phyloP scores from a whole-genome alignment of 305 asterid species.

The Striga hermonthica region DNA sequence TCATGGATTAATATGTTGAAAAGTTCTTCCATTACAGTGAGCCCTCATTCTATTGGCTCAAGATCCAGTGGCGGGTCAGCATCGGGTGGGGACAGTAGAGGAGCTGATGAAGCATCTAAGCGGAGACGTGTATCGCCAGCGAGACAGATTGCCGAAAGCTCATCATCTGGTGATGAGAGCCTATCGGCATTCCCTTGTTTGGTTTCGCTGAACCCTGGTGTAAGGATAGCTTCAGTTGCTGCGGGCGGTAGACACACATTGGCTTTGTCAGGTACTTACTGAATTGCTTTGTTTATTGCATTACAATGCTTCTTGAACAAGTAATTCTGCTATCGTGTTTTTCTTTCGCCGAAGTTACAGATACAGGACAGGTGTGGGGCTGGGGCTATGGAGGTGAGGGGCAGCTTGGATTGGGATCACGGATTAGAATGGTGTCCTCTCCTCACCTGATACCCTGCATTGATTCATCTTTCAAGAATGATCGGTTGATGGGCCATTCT shows the following conservation, averaged over 20 bases:
- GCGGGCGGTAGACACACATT: conserved; percentile 98
- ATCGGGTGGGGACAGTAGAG: conserved; percentile 49
- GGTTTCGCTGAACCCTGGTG: conserved; percentile 76
- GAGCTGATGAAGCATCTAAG: conserved; percentile 73
- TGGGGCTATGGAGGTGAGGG: conserved; percentile 99
- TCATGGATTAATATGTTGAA: conserved; percentile 37
- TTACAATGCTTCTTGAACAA: conserved; percentile 24
- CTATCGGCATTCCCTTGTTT: conserved; percentile 88
- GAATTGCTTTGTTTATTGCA: conserved; percentile 23
- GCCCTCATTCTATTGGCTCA: conserved; percentile 75
- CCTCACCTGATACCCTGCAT: conserved; percentile 93
- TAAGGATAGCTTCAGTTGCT: conserved; percentile 73
- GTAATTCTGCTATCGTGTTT: conserved; percentile 31
- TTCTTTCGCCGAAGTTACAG: conserved; percentile 52
- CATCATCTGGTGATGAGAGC: conserved; percentile 67
- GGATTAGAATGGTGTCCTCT: conserved; percentile 91
- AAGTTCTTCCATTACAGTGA: conserved; percentile 60
- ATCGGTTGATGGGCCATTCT: conserved; percentile 50
- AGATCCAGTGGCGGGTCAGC: conserved; percentile 51
- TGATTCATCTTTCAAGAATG: conserved; percentile 59
- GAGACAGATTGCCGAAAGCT: conserved; percentile 69
- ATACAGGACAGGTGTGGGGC: conserved; percentile 97
- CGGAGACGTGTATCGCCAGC: conserved; percentile 78
- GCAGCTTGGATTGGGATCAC: conserved; percentile 91
- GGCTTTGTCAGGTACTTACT: conserved; percentile 73